phyloP scores from a whole-genome alignment of 1,284 basidiomycete species.

The Boletus smithii region DNA sequence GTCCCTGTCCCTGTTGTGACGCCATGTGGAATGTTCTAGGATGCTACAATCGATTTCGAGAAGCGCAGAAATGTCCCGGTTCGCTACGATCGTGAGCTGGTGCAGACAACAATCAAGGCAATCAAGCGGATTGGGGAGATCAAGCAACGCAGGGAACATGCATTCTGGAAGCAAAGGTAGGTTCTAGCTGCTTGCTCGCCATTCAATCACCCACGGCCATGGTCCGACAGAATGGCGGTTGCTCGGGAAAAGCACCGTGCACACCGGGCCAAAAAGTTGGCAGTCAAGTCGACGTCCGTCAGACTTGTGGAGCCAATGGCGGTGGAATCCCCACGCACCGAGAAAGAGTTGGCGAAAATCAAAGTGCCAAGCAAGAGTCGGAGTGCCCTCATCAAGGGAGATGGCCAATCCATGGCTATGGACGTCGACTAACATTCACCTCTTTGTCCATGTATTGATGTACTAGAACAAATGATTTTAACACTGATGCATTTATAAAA shows the following conservation, averaged over 20 bases:
- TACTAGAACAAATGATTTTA: no score
- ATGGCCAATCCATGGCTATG: slow-evolving; percentile 80
- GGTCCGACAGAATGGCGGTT: slow-evolving; percentile 67
- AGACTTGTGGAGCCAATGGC: slow-evolving; percentile 71
- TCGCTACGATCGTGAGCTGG: slow-evolving; percentile 93
- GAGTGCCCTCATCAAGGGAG: slow-evolving; percentile 73
- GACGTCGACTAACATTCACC: slow-evolving; percentile 77
- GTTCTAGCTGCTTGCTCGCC: slow-evolving; percentile 21
- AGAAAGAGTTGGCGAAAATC: slow-evolving; percentile 73
- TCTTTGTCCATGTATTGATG: no score
- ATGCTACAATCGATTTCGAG: slow-evolving; percentile 99
- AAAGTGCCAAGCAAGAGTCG: slow-evolving; percentile 66
- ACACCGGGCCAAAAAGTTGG: slow-evolving; percentile 62
- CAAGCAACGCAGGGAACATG: slow-evolving; percentile 85
- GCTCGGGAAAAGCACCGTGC: slow-evolving; percentile 69
- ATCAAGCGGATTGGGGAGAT: slow-evolving; percentile 97
- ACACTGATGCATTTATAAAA: no score
- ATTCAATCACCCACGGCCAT: slow-evolving; percentile 3
- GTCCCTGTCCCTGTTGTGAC: not conserved
- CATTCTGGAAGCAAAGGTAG: slow-evolving; percentile 96
- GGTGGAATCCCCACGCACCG: slow-evolving; percentile 41
- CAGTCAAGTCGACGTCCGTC: slow-evolving; percentile 56
- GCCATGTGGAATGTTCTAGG: slow-evolving; percentile 48
- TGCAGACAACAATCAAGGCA: slow-evolving; percentile 93
- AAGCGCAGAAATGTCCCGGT: slow-evolving; percentile 98